phyloP scores from a whole-genome alignment of 2,329 filamentous ascomycete species.

The Periconia sp. region DNA sequence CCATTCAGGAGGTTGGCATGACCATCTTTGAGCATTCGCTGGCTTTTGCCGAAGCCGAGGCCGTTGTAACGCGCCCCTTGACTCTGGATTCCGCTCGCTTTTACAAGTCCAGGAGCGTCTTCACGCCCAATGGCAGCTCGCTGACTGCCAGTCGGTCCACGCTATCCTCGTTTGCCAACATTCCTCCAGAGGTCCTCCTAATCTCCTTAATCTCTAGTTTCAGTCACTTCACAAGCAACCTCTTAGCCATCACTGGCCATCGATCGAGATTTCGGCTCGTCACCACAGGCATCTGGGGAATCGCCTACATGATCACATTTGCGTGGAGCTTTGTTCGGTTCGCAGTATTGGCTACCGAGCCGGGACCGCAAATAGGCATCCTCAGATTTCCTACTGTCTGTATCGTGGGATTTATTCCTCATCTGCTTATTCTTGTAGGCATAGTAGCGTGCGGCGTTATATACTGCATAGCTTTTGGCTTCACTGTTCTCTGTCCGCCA shows the following conservation, averaged over 20 bases:
- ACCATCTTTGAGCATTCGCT: constrained; percentile 95
- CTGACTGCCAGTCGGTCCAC: constrained; percentile 56
- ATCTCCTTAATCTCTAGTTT: constrained; percentile 87
- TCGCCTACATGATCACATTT: constrained; percentile 88
- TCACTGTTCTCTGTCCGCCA: constrained; percentile 74
- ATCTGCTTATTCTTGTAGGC: constrained; percentile 83
- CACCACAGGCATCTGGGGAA: constrained; percentile 87
- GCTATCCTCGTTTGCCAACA: constrained; percentile 82
- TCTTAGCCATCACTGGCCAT: constrained; percentile 79
- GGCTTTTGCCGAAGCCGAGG: constrained; percentile 94
- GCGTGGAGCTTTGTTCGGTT: constrained; percentile 70
- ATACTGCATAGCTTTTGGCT: constrained; percentile 75
- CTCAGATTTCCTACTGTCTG: constrained; percentile 92
- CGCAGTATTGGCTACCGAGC: constrained; percentile 44
- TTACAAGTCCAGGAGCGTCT: constrained; percentile 42
- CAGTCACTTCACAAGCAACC: constrained; percentile 85
- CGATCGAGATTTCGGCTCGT: constrained; percentile 81
- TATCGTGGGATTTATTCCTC: constrained; percentile 92
- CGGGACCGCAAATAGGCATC: constrained; percentile 65
- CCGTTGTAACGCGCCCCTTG: constrained; percentile 80
- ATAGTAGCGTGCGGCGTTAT: constrained; percentile 78
- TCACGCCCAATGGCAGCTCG: constrained; percentile 54
- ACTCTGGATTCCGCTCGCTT: constrained; percentile 70
- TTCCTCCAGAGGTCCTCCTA: constrained; percentile 84
- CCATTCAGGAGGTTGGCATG: constrained; percentile 90